Evolutionary conservation across 345 rosid genomes (phyloP), one percentile per base, ranked within the genome.

Genomic region (Citrus glauca): DNA sequence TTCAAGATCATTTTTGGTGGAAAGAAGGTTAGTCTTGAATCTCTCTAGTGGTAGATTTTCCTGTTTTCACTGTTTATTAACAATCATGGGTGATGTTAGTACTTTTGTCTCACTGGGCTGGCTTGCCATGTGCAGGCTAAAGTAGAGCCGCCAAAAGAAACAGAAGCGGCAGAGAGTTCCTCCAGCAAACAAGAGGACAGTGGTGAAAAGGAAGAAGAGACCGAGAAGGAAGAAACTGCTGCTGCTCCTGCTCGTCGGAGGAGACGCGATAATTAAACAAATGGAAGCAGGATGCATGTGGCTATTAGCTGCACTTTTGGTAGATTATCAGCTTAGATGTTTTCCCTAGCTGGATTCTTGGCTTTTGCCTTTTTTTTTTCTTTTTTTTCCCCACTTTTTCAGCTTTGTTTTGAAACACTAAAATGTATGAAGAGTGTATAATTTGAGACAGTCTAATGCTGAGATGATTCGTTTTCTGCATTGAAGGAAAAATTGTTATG

Each of bases 231-330:
- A 56, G 82, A 75, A 22, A 77, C 50, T 3, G 50, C 70, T 0
- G 76, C 79, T 0, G 85, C 88, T 27, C 85, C 89, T 25, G 86
- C 90, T 13, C 90, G 90, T n/a, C 83, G 90, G 78, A 81, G 91
- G 84, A 82, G 94, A 69, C 97, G 93, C 53, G 97, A 90, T 1
- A 86, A 55, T 81, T 92, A 77, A 84, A 35, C 35, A 55, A 28
- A 9, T 10, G 7, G 62, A 25, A n/a, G 16, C 9, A 27, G 35
- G 53, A 35, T 45, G 70, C 61, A 16, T 6, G 59, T 5, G n/a
- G 37, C 78, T 25, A 35, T 32, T 37, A 50, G 69, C 68, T 74
- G 56, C 79, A 77, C 79, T 74, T 81, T 79, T 80, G 80, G 79
- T 71, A 81, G 85, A 80, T 64, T 76, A 71, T 77, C 78, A 65